Evolutionary conservation across 2,329 filamentous ascomycete species (phyloP), one percentile per base, ranked within the genome.

Genomic region (Pestalotiopsis sp.): DNA sequence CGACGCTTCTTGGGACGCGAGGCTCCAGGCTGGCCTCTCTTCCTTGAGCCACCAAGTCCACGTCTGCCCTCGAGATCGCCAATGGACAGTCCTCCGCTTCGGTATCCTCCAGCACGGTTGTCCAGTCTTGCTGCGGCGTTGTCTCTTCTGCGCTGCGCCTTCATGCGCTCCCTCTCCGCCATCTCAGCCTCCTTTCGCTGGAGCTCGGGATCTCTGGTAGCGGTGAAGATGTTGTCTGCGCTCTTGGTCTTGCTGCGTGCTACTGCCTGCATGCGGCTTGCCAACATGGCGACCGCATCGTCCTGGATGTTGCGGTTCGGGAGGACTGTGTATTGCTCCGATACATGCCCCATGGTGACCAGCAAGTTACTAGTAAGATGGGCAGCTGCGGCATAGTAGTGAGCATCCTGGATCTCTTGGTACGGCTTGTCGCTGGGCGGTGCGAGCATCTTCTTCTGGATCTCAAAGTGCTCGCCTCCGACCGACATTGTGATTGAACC

Each of bases 401-500:
- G 92, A 6, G 90, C 89, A 74, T 95, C 93, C 70, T 91, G 87
- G 36, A 89, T 84, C 74, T 91, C 87, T 70, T 90, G 84, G 82
- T 92, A 92, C 2, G 87, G 84, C 74, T 90, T 87, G 74, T 84
- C 81, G 13, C 81, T 82, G 1, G 85, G 82, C 2, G 92, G 91
- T 2, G 91, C 92, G 62, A 94, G 87, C 27, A 85, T 81, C 80
- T 93, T 94, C 74, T 88, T 90, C 71, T 90, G 86, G 61, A 95
- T 86, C 75, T 94, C 91, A 82, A 91, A 95, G 75, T 95, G 92
- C 71, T 91, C 89, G 69, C 89, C 90, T 14, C 92, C 93, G 27
- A 95, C 84, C n/a, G 91, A 89, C 27, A 95, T 83, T 12, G 92
- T 94, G 17, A 93, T 83, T 4, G 91, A 94, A 36, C 93, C 93